Evolutionary conservation across 805 yeast genomes (phyloP), one percentile per base, ranked within the genome.

Genomic region (Huiozyma naganishii): DNA sequence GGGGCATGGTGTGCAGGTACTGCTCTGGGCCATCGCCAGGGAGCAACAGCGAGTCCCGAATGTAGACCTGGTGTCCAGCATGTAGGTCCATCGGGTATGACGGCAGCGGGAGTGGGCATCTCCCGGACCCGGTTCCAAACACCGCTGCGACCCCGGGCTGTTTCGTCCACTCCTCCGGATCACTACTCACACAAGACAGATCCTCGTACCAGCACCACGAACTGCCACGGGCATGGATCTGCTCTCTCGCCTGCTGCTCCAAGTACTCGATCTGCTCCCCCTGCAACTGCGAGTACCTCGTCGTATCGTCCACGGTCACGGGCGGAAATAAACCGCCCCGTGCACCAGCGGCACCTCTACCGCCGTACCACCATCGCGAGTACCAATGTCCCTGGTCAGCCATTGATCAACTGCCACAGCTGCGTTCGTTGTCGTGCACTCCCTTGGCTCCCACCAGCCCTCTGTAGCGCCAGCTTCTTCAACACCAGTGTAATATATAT

Each of bases 191-290:
- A 11, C 44, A n/a, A 1, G 58, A 46, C n/a, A 54, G 39, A 27
- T 55, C 55, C 43, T 57, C 58, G 43, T 48, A 57, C 66, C 66
- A 61, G 39, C 62, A 56, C 64, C 65, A 61, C 8, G 64, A 42
- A 39, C 48, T 48, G 1, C 45, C 41, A 33, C 50, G 53, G 37
- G 49, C 51, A 29, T 45, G 41, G 5, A 59, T 55, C 4, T 47
- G 48, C 13, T 51, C 52, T 10, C 44, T 45, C 4, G 64, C 57
- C 38, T 61, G 64, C 10, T 41, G 45, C 37, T 54, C 57, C 13
- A 61, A 42, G 17, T 49, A 50, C 6, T 51, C 49, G 9, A 57
- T 45, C 38, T 61, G 66, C 13, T 52, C 51, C 3, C 43, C 40
- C 39, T 51, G 53, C 6, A 61, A 49, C 40, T 59, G 58, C 5